Conservation (phyloP, 371 early-diverging fungal genomes). For the Mucor lusitanicus region DNA sequence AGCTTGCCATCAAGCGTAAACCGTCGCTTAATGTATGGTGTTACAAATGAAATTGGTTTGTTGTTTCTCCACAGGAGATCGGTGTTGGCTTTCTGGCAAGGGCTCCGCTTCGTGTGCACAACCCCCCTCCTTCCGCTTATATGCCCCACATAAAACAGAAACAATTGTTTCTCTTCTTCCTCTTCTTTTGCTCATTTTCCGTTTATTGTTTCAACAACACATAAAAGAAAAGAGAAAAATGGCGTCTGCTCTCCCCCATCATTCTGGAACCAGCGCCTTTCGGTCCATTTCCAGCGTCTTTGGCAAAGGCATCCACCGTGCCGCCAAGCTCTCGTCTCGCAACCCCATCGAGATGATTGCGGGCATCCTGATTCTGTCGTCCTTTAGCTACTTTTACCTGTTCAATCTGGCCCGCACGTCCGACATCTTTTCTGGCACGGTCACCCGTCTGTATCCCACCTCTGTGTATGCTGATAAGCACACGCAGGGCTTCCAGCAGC, state of each 20-base stretch:
- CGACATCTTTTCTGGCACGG: slow-evolving; percentile 62
- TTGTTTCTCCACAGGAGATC: background rate
- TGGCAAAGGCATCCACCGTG: slow-evolving; percentile 34
- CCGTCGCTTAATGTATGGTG: background rate
- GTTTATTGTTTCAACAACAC: slow-evolving; percentile 4
- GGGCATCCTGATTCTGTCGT: slow-evolving; percentile 70
- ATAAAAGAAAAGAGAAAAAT: background rate
- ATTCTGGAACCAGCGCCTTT: slow-evolving; percentile 30
- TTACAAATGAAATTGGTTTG: background rate
- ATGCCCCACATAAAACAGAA: background rate
- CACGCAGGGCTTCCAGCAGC: slow-evolving; percentile 32
- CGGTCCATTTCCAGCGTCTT: slow-evolving; percentile 26
- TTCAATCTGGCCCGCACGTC: slow-evolving; percentile 75
- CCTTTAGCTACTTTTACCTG: slow-evolving; percentile 76
- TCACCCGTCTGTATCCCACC: slow-evolving; percentile 55
- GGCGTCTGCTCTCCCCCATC: slow-evolving; percentile 22
- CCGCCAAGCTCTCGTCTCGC: slow-evolving; percentile 39
- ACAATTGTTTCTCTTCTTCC: background rate
- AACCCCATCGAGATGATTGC: slow-evolving; percentile 87
- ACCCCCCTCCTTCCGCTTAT: background rate
- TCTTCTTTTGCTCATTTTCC: slow-evolving; percentile 1
- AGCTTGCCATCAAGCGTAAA: no score
- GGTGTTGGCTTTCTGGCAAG: slow-evolving; percentile 2
- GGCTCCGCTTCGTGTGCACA: background rate
- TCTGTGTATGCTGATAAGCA: slow-evolving; percentile 50